Base-by-base conservation (phyloP, 352 stramenopile genomes). In the Phytopythium kandeliae region DNA sequence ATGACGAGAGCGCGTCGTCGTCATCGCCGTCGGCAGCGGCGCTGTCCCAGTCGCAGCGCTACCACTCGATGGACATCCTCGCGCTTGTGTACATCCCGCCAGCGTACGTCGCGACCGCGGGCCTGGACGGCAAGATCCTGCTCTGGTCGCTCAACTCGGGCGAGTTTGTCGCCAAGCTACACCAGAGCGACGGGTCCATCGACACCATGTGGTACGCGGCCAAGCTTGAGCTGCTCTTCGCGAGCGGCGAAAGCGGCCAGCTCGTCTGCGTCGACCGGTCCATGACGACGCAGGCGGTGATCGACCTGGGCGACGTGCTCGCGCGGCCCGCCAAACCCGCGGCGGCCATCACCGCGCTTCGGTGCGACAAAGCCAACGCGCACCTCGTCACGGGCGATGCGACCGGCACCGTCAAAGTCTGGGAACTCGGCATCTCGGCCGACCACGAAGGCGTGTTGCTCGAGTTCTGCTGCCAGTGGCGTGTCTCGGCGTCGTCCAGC, bases 71-170 rank as follows among this genome's bases (percentile, higher is more conserved):
- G 68, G 80, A 91, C 44, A 68, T 91, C 8, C 64, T 91, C 8
- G 51, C 74, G 12, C 51, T 91, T 16, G 71, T 80, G 21, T 91
- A 84, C 57, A 75, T 88, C 44, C 75, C 80, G 17, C 80, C 77
- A 2, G 78, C 75, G 24, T 85, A 86, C 51, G 74, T 91, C 38
- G 75, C 75, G 11, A 89, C 80, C 1, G 69, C 75, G 0, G 80
- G 80, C 0, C 57, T 89, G 13, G 80, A 91, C 50, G 80, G 80
- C n/a, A 53, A 82, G 26, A 84, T 91, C 30, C 28, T 91, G 51
- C 51, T 91, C 13, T 91, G 80, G 80, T 87, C 78, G 25, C 66
- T 91, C 54, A 91, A 91, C 54, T 89, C 80, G 8, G 75, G 80
- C 19, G 78, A 91, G 33, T 65, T 84, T 25, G 67, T 91, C 7